These are phyloP conservation scores for Fraxinus baroniana DNA, from an alignment of 305 asterid species.

Conservation along the genomic window DNA sequence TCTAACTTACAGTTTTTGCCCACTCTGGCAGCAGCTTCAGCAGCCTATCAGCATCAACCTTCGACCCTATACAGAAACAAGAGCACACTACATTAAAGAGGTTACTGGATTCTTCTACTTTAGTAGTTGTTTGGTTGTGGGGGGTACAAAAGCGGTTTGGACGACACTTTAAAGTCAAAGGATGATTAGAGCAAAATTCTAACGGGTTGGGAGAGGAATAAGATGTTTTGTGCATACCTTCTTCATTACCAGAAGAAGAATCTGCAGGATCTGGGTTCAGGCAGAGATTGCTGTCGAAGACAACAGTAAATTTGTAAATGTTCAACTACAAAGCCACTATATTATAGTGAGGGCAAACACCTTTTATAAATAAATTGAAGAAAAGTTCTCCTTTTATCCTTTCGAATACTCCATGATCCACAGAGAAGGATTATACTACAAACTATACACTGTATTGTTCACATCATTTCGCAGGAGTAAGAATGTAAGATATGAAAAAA, in stretches of 20 bases:
- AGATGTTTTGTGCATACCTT: constrained; percentile 42
- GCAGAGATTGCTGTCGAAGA: constrained; percentile 54
- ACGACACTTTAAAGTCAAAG: not conserved
- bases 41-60: constrained; percentile 55
- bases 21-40: constrained; percentile 77
- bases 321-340: constrained; percentile 18
- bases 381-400: not conserved
- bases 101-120: not conserved
- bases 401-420: not conserved
- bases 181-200: constrained; percentile 3
- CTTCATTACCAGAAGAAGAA: constrained; percentile 38
- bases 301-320: constrained; percentile 21
- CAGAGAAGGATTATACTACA: not conserved
- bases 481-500: not conserved
- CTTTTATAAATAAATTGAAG: not conserved
- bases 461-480: constrained; percentile 16
- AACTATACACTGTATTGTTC: not conserved
- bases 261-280: constrained; percentile 40
- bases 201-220: constrained; percentile 13
- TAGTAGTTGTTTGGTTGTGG: not conserved
- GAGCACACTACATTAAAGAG: constrained; percentile 12
- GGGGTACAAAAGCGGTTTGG: not conserved
- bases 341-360: not conserved
- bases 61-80: constrained; percentile 44
- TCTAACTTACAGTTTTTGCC: constrained; percentile 64